Evolutionary conservation across 140 eudicot genomes (phyloP).

Genomic region (Anethum foeniculum): DNA sequence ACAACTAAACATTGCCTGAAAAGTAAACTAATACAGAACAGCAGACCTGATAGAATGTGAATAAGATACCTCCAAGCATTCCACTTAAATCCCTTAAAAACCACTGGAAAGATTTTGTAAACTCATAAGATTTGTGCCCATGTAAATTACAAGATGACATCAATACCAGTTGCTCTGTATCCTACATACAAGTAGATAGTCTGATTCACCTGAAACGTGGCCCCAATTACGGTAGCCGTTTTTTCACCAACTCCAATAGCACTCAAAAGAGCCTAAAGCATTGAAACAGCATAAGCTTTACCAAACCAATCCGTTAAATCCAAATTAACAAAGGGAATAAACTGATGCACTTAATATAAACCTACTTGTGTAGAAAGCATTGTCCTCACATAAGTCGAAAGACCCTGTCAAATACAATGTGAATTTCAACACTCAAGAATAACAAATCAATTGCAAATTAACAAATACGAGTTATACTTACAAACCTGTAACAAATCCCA

Average conservation of each 20-base stretch:
- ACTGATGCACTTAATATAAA: neutral
- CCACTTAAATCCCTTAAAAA: slow-evolving; percentile 95
- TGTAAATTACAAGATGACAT: neutral
- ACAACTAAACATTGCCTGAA: neutral
- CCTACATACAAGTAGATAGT: neutral
- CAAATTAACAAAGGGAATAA: neutral
- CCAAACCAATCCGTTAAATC: neutral
- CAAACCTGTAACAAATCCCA: slow-evolving; percentile 90
- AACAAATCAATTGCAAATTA: slow-evolving; percentile 6
- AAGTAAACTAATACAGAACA: neutral
- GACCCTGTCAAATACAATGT: slow-evolving; percentile 44
- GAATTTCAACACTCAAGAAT: neutral
- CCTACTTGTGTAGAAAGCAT: slow-evolving; percentile 97
- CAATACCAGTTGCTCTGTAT: neutral
- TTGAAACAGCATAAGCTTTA: neutral
- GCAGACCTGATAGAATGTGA: slow-evolving; percentile 85
- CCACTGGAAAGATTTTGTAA: slow-evolving; percentile 51
- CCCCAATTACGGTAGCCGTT: slow-evolving; percentile 94
- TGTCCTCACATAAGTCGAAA: slow-evolving; percentile 75
- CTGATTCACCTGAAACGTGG: slow-evolving; percentile 77
- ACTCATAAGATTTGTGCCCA: slow-evolving; percentile 7
- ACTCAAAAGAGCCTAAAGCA: slow-evolving; percentile 81
- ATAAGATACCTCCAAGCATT: slow-evolving; percentile 94
- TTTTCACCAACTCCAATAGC: slow-evolving; percentile 98
- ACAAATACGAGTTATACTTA: neutral